Conservation (phyloP, 2,329 filamentous ascomycete genomes). For the Trematosphaeria pertusa region DNA sequence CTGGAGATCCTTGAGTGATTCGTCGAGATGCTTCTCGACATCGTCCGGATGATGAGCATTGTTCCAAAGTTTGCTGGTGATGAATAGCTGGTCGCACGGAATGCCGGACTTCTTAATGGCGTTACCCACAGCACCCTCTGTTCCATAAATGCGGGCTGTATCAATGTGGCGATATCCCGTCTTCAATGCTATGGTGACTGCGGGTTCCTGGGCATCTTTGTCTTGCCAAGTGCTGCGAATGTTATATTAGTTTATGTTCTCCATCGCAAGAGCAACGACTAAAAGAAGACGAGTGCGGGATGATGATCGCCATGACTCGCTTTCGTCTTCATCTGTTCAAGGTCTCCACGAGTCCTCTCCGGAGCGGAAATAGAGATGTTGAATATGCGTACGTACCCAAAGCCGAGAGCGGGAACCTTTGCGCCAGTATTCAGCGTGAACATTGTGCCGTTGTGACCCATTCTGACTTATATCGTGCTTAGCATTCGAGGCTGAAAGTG, state of each 20-base stretch:
- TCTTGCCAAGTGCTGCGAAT: constrained; percentile 44
- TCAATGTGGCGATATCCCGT: constrained; percentile 42
- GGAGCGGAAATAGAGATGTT: no score
- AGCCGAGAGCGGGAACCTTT: constrained; percentile 77
- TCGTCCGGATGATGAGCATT: constrained; percentile 75
- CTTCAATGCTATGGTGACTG: constrained; percentile 46
- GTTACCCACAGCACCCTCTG: constrained; percentile 28
- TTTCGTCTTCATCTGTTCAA: no score
- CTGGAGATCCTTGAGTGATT: constrained; percentile 75
- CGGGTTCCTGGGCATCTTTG: constrained; percentile 38
- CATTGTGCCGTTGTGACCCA: constrained; percentile 41
- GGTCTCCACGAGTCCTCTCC: no score
- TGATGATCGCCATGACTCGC: no score
- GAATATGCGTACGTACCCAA: no score
- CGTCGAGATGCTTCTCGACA: constrained; percentile 76
- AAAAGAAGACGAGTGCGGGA: no score
- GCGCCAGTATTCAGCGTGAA: constrained; percentile 69
- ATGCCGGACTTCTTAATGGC: constrained; percentile 41
- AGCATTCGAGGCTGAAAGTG: constrained; percentile 9
- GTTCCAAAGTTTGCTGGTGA: constrained; percentile 87
- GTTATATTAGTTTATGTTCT: no score
- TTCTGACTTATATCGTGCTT: no score
- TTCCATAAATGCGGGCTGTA: constrained; percentile 36
- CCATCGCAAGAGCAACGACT: no score
- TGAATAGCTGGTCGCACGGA: constrained; percentile 48